These are phyloP conservation scores for Escallonia rubra DNA, from an alignment of 129 eudicot genomes.

Conservation along the genomic window DNA sequence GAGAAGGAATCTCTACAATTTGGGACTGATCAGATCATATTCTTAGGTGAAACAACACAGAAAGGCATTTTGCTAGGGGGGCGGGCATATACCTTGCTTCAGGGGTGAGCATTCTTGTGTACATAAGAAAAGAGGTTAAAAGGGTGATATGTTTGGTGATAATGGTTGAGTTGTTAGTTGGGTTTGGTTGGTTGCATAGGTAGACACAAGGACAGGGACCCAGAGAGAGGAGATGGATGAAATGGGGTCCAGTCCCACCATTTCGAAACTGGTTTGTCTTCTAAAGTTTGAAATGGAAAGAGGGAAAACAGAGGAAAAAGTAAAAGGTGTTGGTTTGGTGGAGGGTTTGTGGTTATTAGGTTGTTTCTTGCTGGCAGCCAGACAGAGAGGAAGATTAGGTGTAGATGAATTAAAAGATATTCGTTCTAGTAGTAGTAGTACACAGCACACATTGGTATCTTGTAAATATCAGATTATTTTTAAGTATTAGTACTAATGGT, in stretches of 20 bases:
- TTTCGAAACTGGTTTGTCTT: not conserved
- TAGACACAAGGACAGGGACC: not conserved
- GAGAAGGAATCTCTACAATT: conserved; percentile 56
- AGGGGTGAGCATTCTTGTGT: conserved; percentile 1
- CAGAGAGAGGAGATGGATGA: not conserved
- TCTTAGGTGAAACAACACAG: conserved; percentile 20
- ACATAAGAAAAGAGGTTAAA: not conserved
- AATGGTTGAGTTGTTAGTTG: conserved; percentile 2
- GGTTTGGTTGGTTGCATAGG: conserved; percentile 6
- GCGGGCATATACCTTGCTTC: conserved; percentile 14
- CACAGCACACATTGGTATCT: not conserved
- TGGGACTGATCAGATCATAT: conserved; percentile 67
- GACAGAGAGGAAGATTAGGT: not conserved
- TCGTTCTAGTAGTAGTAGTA: not conserved
- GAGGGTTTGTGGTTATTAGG: not conserved
- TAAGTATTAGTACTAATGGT: conserved; percentile 6
- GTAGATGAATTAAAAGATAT: conserved; percentile 2
- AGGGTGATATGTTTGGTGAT: not conserved
- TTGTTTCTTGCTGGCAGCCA: not conserved
- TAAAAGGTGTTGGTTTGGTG: not conserved
- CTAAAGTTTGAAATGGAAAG: not conserved
- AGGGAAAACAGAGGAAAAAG: not conserved
- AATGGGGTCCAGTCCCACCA: not conserved
- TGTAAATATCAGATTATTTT: not conserved
- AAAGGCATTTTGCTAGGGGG: not conserved